Base-by-base conservation (phyloP, 257 asterid species). In the Jacaranda copaia region DNA sequence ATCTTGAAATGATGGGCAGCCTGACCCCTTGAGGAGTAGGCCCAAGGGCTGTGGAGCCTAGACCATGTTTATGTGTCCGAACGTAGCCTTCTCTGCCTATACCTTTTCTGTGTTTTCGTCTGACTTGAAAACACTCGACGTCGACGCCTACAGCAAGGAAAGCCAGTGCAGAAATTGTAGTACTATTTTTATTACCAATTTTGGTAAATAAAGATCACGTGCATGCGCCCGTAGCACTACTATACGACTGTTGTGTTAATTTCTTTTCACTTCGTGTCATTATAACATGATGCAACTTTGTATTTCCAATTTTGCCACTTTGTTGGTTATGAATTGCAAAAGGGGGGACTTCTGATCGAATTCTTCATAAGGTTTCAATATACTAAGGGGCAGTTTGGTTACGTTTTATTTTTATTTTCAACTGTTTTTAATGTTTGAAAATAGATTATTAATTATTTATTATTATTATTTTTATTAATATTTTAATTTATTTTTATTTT, bases 91-190 rank as follows among this genome's bases (percentile, higher is more conserved):
- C 32, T 25, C 32, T 25, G 32, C 32, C 32, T 25, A 0, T 0
- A 25, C 32, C 32, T 3, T 53, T 53, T 52, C 58, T n/a, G 0
- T 14, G 25, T 62, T 48, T 63, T 35, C n/a, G 46, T 36, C 32
- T 25, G 32, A 25, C 32, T 42, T 15, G 75, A 38, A 55, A 71
- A 53, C 53, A 71, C 62, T 8, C 1, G 13, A 57, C 39, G 32
- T 25, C 1, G 32, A 25, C 32, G 32, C 32, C 32, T 25, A 25
- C 32, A 25, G 18, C 20, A 40, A 72, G 60, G 13, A 59, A 42
- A 45, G 75, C 48, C 32, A 61, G 70, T 73, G 60, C 78, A 68
- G 13, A 45, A 43, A 46, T 45, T 12, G 43, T 12, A 72, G 55
- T 3, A 10, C 77, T 16, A 58, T 25, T 57, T 55, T 56, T 72